Base-by-base conservation (phyloP, 768 basidiomycete genomes). In the Boletus speciosus region DNA sequence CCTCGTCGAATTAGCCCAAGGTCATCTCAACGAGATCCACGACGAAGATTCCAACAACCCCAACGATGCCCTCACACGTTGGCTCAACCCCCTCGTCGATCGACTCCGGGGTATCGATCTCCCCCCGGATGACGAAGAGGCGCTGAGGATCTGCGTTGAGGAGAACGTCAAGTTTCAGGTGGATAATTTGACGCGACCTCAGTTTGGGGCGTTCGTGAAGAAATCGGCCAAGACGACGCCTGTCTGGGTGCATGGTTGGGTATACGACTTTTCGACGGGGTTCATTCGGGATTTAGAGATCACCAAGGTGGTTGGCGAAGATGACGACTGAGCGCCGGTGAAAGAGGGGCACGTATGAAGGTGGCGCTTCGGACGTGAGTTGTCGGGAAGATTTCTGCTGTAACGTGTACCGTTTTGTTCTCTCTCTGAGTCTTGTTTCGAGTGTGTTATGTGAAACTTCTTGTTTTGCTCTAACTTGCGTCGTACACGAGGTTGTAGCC, bases 241-340 rank as follows among this genome's bases (percentile, higher is more conserved):
- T 10, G 74, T 86, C n/a, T 76, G 72, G 71, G 78, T 89, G 34
- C 87, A 90, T 58, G 87, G 87, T 36, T 88, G 82, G 85, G 80
- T 90, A 14, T 87, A 86, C 61, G 80, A 86, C 38, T 71, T 89
- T 57, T 74, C 74, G 37, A 77, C 71, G 36, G 88, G 88, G 8
- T 70, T 72, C 50, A 64, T 90, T 61, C 74, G 71, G 63, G 86
- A 89, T 61, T 68, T 90, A 55, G 63, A 74, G 6, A 62, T 86
- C 47, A 74, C 81, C 27, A 65, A 62, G 36, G 77, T 77, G 10
- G 75, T 62, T n/a, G 49, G 51, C 11, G 19, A 7, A 21, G 31
- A 41, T 9, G 36, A 37, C 4, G 15, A 25, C 21, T 47, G 39
- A 32, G 15, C 15, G 25, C 25, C 25, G 15, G 15, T 16, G 35